Evolutionary conservation across 1,139 yeast genomes (phyloP).

Genomic region (Taphrina deformans): DNA sequence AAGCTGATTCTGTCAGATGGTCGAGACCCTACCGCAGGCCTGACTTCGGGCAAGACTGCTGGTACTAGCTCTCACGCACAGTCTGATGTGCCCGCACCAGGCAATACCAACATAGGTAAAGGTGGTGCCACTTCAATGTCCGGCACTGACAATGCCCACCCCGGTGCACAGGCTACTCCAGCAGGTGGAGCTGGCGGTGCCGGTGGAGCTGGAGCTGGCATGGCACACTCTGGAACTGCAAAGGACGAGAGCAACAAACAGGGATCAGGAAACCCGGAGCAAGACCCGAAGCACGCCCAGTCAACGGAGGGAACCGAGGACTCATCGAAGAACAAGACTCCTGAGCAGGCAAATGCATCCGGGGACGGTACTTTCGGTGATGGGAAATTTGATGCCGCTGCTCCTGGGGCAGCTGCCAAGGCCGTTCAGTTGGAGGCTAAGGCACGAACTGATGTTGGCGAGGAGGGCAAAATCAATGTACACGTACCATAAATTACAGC

Average conservation of each 20-base stretch:
- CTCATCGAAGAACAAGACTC: not conserved
- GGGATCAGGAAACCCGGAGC: slow-evolving; percentile 23
- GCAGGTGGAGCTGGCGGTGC: slow-evolving; percentile 19
- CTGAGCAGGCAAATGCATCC: slow-evolving; percentile 27
- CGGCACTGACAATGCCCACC: slow-evolving; percentile 23
- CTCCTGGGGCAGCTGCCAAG: slow-evolving; percentile 30
- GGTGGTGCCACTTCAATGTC: slow-evolving; percentile 33
- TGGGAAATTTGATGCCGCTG: slow-evolving; percentile 32
- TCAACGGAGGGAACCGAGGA: slow-evolving; percentile 2
- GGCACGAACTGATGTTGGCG: slow-evolving; percentile 27
- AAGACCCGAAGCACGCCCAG: slow-evolving; percentile 16
- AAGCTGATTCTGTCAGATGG: slow-evolving; percentile 6
- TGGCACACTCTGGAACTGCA: slow-evolving; percentile 10
- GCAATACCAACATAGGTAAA: slow-evolving; percentile 20
- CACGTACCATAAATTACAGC: slow-evolving; percentile 2
- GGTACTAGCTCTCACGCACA: slow-evolving; percentile 17
- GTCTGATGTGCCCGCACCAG: slow-evolving; percentile 28
- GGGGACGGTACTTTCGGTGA: slow-evolving; percentile 32
- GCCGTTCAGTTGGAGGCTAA: slow-evolving; percentile 23
- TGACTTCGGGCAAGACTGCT: slow-evolving; percentile 22
- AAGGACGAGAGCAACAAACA: slow-evolving; percentile 8
- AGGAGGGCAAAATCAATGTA: slow-evolving; percentile 29
- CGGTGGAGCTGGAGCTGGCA: slow-evolving; percentile 22
- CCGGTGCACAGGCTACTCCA: slow-evolving; percentile 23
- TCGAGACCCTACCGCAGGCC: slow-evolving; percentile 19